Evolutionary conservation across 129 eudicot species (phyloP).

Genomic region (Pulicaria dysenterica): DNA sequence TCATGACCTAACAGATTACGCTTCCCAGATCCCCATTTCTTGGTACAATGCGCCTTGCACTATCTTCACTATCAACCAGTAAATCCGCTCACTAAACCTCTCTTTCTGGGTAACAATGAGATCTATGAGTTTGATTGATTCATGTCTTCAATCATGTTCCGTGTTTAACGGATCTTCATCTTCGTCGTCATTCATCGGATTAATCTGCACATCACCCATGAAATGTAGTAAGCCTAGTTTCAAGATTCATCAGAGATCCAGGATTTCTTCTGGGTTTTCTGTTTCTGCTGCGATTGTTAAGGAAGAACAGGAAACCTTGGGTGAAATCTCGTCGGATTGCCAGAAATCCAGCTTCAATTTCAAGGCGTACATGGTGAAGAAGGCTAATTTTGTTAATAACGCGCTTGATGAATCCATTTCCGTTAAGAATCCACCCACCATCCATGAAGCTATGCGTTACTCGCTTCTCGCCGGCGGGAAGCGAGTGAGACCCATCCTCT

Average conservation of each 20-base stretch:
- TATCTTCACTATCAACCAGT: conserved; percentile 17
- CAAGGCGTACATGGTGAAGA: conserved; percentile 50
- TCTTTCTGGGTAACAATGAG: conserved; percentile 36
- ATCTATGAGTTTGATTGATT: conserved; percentile 53
- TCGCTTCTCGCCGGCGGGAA: conserved; percentile 75
- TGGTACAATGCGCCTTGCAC: background rate
- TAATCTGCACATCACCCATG: conserved; percentile 24
- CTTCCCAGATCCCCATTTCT: conserved; percentile 17
- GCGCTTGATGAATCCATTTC: conserved; percentile 64
- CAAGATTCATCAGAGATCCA: conserved; percentile 32
- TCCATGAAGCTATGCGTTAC: conserved; percentile 73
- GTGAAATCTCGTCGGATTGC: background rate
- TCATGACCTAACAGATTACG: conserved; percentile 20
- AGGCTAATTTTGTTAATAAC: conserved; percentile 48
- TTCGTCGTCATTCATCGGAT: conserved; percentile 40
- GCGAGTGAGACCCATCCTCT: conserved; percentile 63
- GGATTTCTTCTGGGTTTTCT: conserved; percentile 13
- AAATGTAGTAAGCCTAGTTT: conserved; percentile 32
- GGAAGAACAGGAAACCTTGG: conserved; percentile 31
- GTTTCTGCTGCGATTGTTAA: conserved; percentile 46
- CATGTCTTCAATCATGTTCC: conserved; percentile 51
- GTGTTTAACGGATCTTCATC: conserved; percentile 40
- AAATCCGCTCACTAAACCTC: background rate
- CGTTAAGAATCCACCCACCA: conserved; percentile 46
- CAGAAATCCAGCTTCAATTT: conserved; percentile 45